Percentiles rank a stretch among this genome's conserved stretches.
phyloP scores from a whole-genome alignment of 179 eudicot genomes.

The Heliamphora pulchella region DNA sequence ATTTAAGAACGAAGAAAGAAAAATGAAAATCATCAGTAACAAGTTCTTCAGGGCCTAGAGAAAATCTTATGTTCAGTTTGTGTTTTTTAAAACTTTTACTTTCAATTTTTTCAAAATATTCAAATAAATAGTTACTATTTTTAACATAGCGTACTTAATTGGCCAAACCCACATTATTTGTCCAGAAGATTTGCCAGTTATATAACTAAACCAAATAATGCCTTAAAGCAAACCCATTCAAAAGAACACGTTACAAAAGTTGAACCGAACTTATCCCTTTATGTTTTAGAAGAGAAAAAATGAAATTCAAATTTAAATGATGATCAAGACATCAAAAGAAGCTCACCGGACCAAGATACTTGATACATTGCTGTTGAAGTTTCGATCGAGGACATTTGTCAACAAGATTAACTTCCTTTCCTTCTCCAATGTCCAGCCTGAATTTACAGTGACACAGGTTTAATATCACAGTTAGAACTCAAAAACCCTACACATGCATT shows the following conservation, averaged over 20 bases:
- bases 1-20: background rate
- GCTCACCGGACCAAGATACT: constrained; percentile 87
- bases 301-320: background rate
- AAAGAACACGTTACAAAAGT: no score
- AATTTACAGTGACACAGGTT: background rate
- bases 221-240: no score
- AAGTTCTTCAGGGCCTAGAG: background rate
- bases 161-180: no score
- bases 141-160: no score
- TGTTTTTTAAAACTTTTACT: no score
- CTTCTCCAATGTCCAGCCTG: constrained; percentile 97
- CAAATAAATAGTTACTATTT: no score
- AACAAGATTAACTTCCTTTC: constrained; percentile 62
- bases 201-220: no score
- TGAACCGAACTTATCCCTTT: no score
- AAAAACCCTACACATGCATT: background rate
- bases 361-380: constrained; percentile 90
- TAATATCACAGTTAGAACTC: background rate
- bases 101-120: no score
- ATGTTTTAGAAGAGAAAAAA: background rate
- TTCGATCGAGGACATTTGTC: constrained; percentile 66
- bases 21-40: background rate
- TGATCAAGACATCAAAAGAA: background rate
- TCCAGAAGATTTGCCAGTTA: no score
- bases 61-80: background rate